Conservation (phyloP, 768 basidiomycete species). For the Podaxis pistillaris region DNA sequence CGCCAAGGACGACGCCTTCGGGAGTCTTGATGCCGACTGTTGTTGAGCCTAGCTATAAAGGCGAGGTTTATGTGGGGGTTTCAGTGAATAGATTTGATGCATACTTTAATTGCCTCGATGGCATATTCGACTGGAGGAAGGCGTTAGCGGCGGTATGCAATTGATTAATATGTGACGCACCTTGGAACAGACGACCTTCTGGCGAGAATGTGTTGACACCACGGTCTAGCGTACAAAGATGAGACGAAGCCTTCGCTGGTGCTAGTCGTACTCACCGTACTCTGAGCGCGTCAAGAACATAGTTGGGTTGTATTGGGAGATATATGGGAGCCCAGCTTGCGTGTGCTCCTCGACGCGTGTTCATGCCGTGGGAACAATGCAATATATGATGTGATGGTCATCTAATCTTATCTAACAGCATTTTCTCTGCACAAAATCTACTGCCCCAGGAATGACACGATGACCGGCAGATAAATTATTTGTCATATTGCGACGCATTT, state of each 20-base stretch:
- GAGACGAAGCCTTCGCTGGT: neutral
- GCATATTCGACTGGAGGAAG: slow-evolving; percentile 87
- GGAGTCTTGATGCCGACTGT: slow-evolving; percentile 93
- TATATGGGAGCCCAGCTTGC: slow-evolving; percentile 28
- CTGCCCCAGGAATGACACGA: too few relatives aligned
- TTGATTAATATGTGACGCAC: slow-evolving; percentile 38
- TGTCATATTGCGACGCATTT: too few relatives aligned
- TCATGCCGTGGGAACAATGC: slow-evolving; percentile 38
- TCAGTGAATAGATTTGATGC: neutral
- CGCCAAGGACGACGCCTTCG: slow-evolving; percentile 88
- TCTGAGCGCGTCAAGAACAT: slow-evolving; percentile 97
- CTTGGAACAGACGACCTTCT: slow-evolving; percentile 98
- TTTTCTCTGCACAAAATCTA: neutral
- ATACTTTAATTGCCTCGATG: slow-evolving; percentile 97
- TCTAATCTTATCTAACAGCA: slow-evolving; percentile 32
- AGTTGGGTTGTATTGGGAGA: slow-evolving; percentile 25
- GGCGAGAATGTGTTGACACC: slow-evolving; percentile 99
- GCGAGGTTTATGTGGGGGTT: slow-evolving; percentile 4
- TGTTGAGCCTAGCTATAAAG: slow-evolving; percentile 91
- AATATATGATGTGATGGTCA: slow-evolving; percentile 16
- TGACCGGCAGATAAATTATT: too few relatives aligned
- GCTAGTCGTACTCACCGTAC: slow-evolving; percentile 61
- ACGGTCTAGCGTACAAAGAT: slow-evolving; percentile 55
- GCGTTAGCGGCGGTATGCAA: slow-evolving; percentile 16
- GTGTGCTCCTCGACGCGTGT: slow-evolving; percentile 44